phyloP scores from a whole-genome alignment of 495 filamentous ascomycete species.

The Bryoglossum gracile region DNA sequence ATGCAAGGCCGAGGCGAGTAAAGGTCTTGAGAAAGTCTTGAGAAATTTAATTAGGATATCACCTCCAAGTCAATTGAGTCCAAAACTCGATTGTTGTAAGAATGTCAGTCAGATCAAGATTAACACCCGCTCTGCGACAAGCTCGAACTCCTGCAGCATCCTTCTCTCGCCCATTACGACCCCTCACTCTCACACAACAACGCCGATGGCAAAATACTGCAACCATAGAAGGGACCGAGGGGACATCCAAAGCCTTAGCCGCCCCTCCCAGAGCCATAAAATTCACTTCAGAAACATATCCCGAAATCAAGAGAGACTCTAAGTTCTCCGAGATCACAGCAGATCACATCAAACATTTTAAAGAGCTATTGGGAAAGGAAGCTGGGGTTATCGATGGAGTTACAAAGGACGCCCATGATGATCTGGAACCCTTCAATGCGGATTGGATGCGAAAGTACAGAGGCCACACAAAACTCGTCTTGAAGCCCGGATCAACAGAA shows the following conservation, averaged over 20 bases:
- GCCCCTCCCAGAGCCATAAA: slow-evolving; percentile 47
- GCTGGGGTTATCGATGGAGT: slow-evolving; percentile 82
- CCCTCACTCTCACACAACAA: slow-evolving; percentile 20
- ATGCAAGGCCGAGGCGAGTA: neutral
- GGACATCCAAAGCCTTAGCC: slow-evolving; percentile 24
- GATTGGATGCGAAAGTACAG: slow-evolving; percentile 99
- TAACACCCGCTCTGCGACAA: slow-evolving; percentile 17
- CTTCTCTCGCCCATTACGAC: slow-evolving; percentile 8
- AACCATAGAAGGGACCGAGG: slow-evolving; percentile 32
- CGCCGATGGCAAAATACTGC: slow-evolving; percentile 32
- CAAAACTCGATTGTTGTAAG: too few species aligned
- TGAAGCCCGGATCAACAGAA: slow-evolving; percentile 74
- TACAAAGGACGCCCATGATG: slow-evolving; percentile 59
- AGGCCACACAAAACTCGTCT: slow-evolving; percentile 76
- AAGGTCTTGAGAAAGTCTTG: too few species aligned
- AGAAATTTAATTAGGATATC: too few species aligned
- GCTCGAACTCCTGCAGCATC: slow-evolving; percentile 3
- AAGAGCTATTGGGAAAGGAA: slow-evolving; percentile 60
- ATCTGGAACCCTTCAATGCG: slow-evolving; percentile 87
- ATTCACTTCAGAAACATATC: slow-evolving; percentile 80
- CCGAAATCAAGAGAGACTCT: slow-evolving; percentile 68
- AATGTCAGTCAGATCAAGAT: slow-evolving; percentile 23
- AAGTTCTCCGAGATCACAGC: slow-evolving; percentile 62
- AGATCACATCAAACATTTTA: slow-evolving; percentile 78
- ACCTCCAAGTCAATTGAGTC: too few species aligned